Evolutionary conservation across 257 asterid species (phyloP).

Genomic region (Solanum chiquidenum): DNA sequence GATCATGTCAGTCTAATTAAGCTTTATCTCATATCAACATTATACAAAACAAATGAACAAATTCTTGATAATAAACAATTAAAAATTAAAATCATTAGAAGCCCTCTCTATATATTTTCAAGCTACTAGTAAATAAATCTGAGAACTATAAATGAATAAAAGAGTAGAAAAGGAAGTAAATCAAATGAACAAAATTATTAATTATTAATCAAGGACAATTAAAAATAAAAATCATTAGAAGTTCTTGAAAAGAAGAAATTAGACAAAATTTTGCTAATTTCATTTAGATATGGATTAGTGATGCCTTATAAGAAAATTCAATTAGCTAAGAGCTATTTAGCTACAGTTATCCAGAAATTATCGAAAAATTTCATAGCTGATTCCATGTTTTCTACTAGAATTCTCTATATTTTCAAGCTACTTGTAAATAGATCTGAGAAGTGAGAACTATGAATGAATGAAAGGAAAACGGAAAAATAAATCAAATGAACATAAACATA

Average conservation of each 20-base stretch:
- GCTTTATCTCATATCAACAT: not conserved
- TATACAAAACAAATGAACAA: not conserved
- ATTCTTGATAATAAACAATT: not conserved
- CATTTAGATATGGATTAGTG: not conserved
- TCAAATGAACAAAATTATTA: not conserved
- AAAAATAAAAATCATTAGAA: not conserved
- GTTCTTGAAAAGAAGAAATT: not conserved
- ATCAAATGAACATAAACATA: too few species aligned
- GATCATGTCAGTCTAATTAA: not conserved
- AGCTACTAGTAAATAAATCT: not conserved
- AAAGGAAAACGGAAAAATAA: not conserved
- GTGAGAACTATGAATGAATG: not conserved
- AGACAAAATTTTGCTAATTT: too few species aligned
- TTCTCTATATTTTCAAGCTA: not conserved
- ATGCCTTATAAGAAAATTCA: too few species aligned
- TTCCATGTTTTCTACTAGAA: too few species aligned
- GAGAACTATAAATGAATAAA: not conserved
- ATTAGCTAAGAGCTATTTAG: not conserved
- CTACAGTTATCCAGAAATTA: not conserved
- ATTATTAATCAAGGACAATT: too few species aligned
- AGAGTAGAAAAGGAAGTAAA: not conserved
- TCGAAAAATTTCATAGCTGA: not conserved
- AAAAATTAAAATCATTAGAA: not conserved
- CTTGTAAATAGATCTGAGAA: not conserved
- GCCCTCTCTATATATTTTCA: not conserved